Evolutionary conservation across 2,329 filamentous ascomycete genomes (phyloP), one percentile per base, ranked within the genome.

Genomic region (Saccharata proteae): DNA sequence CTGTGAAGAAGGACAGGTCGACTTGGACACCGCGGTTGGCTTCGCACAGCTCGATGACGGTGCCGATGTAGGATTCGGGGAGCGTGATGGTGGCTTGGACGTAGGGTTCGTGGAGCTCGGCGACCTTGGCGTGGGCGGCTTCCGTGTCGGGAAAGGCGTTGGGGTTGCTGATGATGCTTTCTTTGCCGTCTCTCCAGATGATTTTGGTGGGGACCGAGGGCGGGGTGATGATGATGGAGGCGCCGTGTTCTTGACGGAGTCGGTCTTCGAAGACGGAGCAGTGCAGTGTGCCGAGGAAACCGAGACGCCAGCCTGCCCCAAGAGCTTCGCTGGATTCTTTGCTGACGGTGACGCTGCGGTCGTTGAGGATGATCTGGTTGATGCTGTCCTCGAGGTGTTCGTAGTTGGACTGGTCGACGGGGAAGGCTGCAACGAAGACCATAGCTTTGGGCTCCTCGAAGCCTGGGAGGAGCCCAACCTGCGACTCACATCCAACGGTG

Each of bases 211-310:
- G 86, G 9, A 98, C 90, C 0, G 83, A 88, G 0, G 90, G 90
- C 21, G 93, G 88, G 0, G 90, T 98, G 51, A 98, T 90, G 57
- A 98, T 94, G 50, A 98, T 85, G 47, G 77, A 90, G 3, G 82
- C 80, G 4, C 88, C 90, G 47, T 98, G 86, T 55, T 98, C 90
- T 56, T 94, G 85, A 25, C 84, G 76, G 32, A 98, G 61, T 1
- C 90, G 80, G 55, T 98, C 90, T 57, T 98, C 86, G 46, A 98
- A 98, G 4, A 98, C 90, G n/a, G 86, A 96, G 59, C 90, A 96
- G 55, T 98, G 90, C 28, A 98, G 64, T 9, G 86, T 96, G n/a
- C 90, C 90, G 3, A 98, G 61, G 49, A 98, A 98, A 0, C 90
- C 90, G 8, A 98, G 62, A 26, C 90, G 77, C 79, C 90, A 98